Evolutionary conservation across 2,329 filamentous ascomycete species (phyloP).

Genomic region (Fusarium sp.): DNA sequence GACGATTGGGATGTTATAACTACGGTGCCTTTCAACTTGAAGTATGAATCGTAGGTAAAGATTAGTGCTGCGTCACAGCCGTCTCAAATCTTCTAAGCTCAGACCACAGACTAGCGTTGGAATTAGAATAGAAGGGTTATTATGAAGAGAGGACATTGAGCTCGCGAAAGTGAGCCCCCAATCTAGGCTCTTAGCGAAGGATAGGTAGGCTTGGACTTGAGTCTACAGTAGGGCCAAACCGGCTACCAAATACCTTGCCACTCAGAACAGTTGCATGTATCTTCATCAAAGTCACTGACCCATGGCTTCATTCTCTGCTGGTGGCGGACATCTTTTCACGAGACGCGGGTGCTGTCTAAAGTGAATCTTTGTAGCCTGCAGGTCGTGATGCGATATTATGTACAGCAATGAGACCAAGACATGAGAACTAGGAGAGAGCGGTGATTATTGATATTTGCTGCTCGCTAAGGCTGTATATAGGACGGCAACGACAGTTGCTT

Average conservation of each 20-base stretch:
- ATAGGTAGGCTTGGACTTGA: background rate
- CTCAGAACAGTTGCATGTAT: rapidly evolving
- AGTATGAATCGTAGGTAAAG: background rate
- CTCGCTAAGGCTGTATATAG: background rate
- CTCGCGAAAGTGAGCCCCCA: background rate
- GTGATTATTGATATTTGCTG: background rate
- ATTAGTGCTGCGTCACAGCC: background rate
- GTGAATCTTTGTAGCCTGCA: background rate
- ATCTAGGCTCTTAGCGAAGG: background rate
- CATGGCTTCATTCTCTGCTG: background rate
- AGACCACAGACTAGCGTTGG: background rate
- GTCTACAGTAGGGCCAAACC: background rate
- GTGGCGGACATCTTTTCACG: background rate
- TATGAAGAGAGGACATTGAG: background rate
- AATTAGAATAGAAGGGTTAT: background rate
- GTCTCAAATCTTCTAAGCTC: too few species aligned
- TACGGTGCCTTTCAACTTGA: background rate
- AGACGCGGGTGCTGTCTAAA: background rate
- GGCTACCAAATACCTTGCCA: background rate
- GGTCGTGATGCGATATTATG: background rate
- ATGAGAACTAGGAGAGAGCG: background rate
- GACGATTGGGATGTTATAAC: background rate
- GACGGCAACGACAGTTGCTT: background rate
- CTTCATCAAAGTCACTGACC: background rate
- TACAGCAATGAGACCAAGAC: background rate